A percentile compares a stretch with the other conserved stretches of the same genome.
Evolutionary conservation across 352 stramenopile species (phyloP).

Genomic region (Globisporangium recalcitrans): DNA sequence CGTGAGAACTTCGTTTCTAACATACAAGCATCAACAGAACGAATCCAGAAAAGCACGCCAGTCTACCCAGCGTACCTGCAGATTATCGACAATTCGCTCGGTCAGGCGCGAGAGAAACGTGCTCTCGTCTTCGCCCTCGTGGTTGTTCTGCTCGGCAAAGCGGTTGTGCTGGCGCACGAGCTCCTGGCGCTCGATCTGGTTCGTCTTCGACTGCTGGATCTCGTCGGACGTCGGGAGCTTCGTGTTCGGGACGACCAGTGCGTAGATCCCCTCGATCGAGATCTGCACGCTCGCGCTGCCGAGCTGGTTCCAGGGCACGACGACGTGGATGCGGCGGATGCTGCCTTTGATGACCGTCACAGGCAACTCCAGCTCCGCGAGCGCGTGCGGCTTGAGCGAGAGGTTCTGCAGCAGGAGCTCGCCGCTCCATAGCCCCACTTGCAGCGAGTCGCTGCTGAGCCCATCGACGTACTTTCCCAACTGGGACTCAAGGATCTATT

Average conservation of each 20-base stretch:
- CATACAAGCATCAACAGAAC: not conserved
- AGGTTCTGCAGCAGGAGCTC: conserved; percentile 70
- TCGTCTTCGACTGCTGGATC: conserved; percentile 49
- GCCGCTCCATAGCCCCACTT: conserved; percentile 81
- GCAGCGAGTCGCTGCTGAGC: conserved; percentile 70
- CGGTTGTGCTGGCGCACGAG: conserved; percentile 64
- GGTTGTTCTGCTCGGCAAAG: conserved; percentile 40
- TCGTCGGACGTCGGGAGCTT: conserved; percentile 43
- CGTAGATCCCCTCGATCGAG: conserved; percentile 64
- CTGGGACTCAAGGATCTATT: conserved; percentile 75
- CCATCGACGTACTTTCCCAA: conserved; percentile 82
- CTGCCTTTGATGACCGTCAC: conserved; percentile 55
- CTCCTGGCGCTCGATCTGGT: conserved; percentile 60
- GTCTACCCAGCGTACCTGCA: conserved; percentile 33
- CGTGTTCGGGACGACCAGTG: conserved; percentile 62
- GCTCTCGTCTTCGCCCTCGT: conserved; percentile 53
- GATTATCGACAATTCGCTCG: conserved; percentile 71
- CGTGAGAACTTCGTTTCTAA: not conserved
- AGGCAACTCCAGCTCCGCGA: conserved; percentile 71
- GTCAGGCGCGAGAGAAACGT: conserved; percentile 78
- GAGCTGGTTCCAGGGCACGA: conserved; percentile 85
- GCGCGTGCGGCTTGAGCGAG: conserved; percentile 68
- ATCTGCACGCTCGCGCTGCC: conserved; percentile 74
- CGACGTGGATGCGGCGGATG: conserved; percentile 59
- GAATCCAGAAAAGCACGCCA: not conserved